Conservation (phyloP, 139 green algal species). For the Coelastrella sp. region DNA sequence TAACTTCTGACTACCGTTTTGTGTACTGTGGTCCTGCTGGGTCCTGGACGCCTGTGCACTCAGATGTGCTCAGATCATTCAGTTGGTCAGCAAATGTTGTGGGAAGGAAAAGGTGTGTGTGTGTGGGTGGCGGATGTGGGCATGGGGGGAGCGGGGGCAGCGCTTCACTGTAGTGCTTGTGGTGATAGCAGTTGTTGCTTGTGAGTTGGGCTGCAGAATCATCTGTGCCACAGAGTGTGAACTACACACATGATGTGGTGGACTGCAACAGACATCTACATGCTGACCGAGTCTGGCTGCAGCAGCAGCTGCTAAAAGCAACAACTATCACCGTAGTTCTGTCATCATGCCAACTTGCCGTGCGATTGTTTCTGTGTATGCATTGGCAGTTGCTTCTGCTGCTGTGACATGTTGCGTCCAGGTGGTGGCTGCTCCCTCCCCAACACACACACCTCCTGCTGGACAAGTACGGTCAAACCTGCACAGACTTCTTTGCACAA, state of each 20-base stretch:
- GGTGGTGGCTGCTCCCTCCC: slow-evolving; percentile 83
- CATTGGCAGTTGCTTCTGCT: background rate
- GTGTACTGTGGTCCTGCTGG: slow-evolving; percentile 88
- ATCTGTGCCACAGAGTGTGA: background rate
- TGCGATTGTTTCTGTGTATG: too few relatives aligned
- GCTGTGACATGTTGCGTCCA: slow-evolving; percentile 53
- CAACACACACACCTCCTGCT: slow-evolving; percentile 65
- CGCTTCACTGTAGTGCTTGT: too few relatives aligned
- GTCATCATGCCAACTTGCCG: background rate
- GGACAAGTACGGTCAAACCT: slow-evolving; percentile 14
- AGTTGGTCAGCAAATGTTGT: slow-evolving; percentile 87
- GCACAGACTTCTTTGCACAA: background rate
- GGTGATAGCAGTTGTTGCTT: too few relatives aligned
- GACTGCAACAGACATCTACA: too few relatives aligned
- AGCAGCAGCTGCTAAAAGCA: background rate
- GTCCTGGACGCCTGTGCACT: slow-evolving; percentile 84
- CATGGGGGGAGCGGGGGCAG: too few relatives aligned
- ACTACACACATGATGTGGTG: too few relatives aligned
- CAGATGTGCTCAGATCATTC: slow-evolving; percentile 88
- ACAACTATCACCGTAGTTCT: background rate
- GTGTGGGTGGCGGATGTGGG: background rate
- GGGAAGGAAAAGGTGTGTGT: slow-evolving; percentile 67
- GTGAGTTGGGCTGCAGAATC: background rate
- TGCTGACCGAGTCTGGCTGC: too few relatives aligned
- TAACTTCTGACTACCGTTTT: slow-evolving; percentile 75